These are phyloP conservation scores for Planoprotostelium fungivorum DNA, from an alignment of 78 protist genomes.

Conservation along the genomic window DNA sequence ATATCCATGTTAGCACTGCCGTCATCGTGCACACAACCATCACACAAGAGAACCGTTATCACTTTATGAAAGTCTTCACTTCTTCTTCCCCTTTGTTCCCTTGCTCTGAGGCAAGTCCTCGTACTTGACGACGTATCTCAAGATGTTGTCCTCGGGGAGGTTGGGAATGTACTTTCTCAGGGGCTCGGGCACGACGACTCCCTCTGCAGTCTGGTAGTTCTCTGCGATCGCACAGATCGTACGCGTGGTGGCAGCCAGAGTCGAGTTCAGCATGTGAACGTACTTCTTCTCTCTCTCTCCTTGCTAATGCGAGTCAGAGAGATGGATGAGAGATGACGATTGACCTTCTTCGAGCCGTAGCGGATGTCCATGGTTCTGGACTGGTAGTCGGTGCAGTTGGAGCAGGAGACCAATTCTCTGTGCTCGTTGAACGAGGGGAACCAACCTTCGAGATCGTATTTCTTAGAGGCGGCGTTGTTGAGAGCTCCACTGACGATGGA, in stretches of 20 bases:
- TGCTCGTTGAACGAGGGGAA: slow-evolving; percentile 94
- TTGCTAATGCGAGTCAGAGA: slow-evolving; percentile 3
- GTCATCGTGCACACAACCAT: too few species aligned
- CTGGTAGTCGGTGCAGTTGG: slow-evolving; percentile 99
- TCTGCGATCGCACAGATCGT: slow-evolving; percentile 98
- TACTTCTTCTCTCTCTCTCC: slow-evolving; percentile 72
- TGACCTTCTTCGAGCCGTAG: slow-evolving; percentile 67
- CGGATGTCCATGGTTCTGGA: slow-evolving; percentile 85
- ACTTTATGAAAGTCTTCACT: not conserved
- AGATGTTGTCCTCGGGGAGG: not conserved
- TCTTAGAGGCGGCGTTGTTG: slow-evolving; percentile 99
- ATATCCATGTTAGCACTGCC: too few species aligned
- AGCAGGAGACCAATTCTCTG: slow-evolving; percentile 99
- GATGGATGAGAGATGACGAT: not conserved
- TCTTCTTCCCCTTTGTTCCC: not conserved
- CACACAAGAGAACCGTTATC: too few species aligned
- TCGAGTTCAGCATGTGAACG: slow-evolving; percentile 99
- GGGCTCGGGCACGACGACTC: slow-evolving; percentile 84
- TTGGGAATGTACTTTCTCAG: slow-evolving; percentile 16
- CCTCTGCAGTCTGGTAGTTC: slow-evolving; percentile 94
- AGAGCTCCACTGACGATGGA: slow-evolving; percentile 95
- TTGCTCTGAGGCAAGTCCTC: not conserved
- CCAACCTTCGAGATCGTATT: slow-evolving; percentile 99
- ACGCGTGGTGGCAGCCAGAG: slow-evolving; percentile 96
- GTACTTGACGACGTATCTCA: not conserved